Evolutionary conservation across 768 basidiomycete species (phyloP).

Genomic region (Leccinum variicolor): DNA sequence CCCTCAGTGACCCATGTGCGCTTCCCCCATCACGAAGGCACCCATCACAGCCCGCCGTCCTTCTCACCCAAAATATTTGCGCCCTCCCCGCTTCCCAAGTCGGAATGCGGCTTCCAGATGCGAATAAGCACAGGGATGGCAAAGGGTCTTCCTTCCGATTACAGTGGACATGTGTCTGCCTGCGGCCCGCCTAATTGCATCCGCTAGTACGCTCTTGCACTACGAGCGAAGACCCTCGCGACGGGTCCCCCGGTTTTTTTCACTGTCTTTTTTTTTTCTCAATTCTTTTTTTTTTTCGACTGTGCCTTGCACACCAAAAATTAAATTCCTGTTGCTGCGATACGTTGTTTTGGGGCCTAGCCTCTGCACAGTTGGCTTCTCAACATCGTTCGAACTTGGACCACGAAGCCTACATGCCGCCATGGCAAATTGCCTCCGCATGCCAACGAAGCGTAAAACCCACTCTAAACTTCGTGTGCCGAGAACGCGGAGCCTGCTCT

Average conservation of each 20-base stretch:
- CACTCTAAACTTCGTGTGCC: not conserved
- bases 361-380: not conserved
- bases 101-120: conserved; percentile 16
- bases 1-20: not conserved
- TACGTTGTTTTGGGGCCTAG: conserved; percentile 9
- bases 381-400: conserved; percentile 2
- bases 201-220: conserved; percentile 19
- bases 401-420: conserved; percentile 4
- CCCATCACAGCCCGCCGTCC: conserved; percentile 14
- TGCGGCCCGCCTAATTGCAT: conserved; percentile 27
- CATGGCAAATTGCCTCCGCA: not conserved
- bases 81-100: conserved; percentile 13
- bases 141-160: conserved; percentile 22
- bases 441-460: not conserved
- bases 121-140: conserved; percentile 16
- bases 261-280: not conserved
- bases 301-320: conserved; percentile 22
- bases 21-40: conserved; percentile 17
- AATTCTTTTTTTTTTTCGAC: not conserved
- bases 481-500: conserved; percentile 24
- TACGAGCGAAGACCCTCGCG: conserved; percentile 18
- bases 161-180: conserved; percentile 26
- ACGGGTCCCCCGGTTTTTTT: conserved; percentile 4
- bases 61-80: conserved; percentile 10
- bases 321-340: not conserved